Percentiles rank a stretch among this genome's conserved stretches.
These are phyloP conservation scores for Podaxis sp. DNA, from an alignment of 768 basidiomycete genomes.

Conservation along the genomic window DNA sequence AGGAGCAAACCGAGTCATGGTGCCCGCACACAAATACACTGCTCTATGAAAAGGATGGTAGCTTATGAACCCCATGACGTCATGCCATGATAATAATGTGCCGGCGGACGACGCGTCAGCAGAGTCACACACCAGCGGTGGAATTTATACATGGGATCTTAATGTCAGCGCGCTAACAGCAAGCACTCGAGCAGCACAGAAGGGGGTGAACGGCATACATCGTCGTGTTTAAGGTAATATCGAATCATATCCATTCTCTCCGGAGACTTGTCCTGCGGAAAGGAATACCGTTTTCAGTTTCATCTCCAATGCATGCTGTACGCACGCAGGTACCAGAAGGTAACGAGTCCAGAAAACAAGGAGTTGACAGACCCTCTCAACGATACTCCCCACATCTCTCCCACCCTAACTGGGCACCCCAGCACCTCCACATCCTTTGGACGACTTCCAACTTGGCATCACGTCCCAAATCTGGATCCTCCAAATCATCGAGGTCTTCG, in stretches of 20 bases:
- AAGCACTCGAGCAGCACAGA: not conserved
- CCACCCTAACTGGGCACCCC: conserved; percentile 75
- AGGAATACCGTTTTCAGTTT: not conserved
- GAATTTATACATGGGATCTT: no score
- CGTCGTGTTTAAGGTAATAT: not conserved
- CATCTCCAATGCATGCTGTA: not conserved
- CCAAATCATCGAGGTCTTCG: conserved; percentile 81
- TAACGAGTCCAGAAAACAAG: not conserved
- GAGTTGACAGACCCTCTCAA: not conserved
- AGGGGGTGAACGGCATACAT: not conserved
- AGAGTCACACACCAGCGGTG: not conserved
- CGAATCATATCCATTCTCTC: not conserved
- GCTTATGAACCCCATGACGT: not conserved
- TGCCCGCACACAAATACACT: not conserved
- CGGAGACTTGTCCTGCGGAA: not conserved
- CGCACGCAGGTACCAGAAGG: not conserved
- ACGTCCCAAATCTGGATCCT: conserved; percentile 66
- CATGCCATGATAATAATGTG: not conserved
- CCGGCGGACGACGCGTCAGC: not conserved
- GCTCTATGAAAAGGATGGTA: not conserved
- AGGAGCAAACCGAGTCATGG: not conserved
- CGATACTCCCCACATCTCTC: conserved; percentile 20
- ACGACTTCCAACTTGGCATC: conserved; percentile 77
- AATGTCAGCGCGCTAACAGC: no score
- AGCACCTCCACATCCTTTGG: conserved; percentile 87